Percentiles rank a stretch among this genome's conserved stretches.
phyloP scores from a whole-genome alignment of 192 early-diverging fungal genomes.

The Phlyctochytrium planicorne region DNA sequence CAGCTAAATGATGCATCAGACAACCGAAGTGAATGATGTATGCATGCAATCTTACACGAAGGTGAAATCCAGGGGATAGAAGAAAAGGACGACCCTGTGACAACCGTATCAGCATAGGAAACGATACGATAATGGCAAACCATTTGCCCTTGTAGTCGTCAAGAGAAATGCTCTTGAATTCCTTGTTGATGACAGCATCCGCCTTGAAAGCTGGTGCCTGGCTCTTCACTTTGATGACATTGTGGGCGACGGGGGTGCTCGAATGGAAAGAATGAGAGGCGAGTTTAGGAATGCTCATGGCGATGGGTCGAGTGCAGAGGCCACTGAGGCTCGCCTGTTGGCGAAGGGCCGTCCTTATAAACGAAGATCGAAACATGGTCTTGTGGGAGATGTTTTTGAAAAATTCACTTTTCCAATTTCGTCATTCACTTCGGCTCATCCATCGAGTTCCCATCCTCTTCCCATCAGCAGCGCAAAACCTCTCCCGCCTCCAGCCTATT shows the following conservation, averaged over 20 bases:
- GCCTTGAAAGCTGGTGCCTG: slow-evolving; percentile 41
- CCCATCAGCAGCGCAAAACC: not conserved
- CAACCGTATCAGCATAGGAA: not conserved
- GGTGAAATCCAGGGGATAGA: slow-evolving; percentile 32
- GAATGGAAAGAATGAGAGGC: no score
- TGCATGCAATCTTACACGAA: no score
- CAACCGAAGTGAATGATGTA: slow-evolving; percentile 5
- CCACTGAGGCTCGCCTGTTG: no score
- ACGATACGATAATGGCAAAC: not conserved
- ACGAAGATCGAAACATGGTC: no score
- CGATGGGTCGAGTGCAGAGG: no score
- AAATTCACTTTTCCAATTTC: no score
- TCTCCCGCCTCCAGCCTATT: not conserved
- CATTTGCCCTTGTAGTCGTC: slow-evolving; percentile 56
- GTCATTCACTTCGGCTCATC: no score
- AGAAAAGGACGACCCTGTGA: slow-evolving; percentile 35
- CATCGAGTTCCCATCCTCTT: not conserved
- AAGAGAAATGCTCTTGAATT: slow-evolving; percentile 46
- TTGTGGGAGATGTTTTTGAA: no score
- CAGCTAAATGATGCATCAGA: slow-evolving; percentile 53
- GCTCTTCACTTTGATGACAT: not conserved
- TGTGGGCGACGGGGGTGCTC: not conserved
- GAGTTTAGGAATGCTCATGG: no score
- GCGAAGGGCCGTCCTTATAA: no score
- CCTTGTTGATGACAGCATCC: slow-evolving; percentile 42